A percentile compares a stretch with the other conserved stretches of the same genome.
Conservation (phyloP, 176 grass and related monocot genomes). For the Avena atlantica region DNA sequence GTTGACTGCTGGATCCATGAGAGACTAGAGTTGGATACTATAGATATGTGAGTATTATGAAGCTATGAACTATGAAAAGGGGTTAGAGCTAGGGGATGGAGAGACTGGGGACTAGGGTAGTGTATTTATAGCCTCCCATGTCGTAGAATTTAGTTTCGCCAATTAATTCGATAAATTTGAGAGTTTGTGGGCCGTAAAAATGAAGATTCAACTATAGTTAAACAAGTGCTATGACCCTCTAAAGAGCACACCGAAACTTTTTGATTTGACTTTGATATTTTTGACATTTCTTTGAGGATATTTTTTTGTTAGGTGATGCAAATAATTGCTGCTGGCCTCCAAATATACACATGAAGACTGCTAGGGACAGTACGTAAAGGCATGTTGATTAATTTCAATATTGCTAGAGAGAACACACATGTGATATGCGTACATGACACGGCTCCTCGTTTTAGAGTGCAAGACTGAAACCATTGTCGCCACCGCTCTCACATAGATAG, state of each 20-base stretch:
- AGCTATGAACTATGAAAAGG: not conserved
- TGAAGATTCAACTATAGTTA: not conserved
- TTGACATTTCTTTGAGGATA: not conserved
- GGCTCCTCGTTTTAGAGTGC: not conserved
- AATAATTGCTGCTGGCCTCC: not conserved
- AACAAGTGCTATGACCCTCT: not conserved
- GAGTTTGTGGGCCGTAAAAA: not conserved
- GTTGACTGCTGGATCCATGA: not conserved
- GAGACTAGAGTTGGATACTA: not conserved
- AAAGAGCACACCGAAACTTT: not conserved
- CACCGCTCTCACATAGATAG: not conserved
- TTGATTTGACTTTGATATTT: not conserved
- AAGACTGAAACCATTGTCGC: slow-evolving; percentile 9
- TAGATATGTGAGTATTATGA: not conserved
- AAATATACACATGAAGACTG: not conserved
- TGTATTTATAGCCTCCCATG: not conserved
- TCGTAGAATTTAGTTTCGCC: not conserved
- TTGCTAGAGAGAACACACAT: not conserved
- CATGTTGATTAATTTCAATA: not conserved
- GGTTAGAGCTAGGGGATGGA: not conserved
- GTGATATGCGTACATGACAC: not conserved
- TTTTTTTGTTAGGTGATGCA: not conserved
- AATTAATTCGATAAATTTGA: not conserved
- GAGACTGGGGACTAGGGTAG: not conserved
- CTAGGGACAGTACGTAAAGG: not conserved